Conservation (phyloP, 768 basidiomycete genomes). For the Mycena maculata region DNA sequence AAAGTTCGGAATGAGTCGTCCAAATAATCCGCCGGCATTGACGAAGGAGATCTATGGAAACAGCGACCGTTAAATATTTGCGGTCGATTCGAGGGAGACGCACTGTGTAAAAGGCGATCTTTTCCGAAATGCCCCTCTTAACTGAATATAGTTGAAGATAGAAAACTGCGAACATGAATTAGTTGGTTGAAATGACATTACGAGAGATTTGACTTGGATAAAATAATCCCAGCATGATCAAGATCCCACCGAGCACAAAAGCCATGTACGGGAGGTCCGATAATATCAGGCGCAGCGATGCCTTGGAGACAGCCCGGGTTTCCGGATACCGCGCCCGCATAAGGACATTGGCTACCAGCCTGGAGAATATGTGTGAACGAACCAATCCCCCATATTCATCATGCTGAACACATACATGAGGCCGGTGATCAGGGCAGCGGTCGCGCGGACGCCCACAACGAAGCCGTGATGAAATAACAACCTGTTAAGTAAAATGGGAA, state of each 20-base stretch:
- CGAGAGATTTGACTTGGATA: slow-evolving; percentile 10
- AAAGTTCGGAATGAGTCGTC: slow-evolving; percentile 12
- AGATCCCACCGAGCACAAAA: slow-evolving; percentile 20
- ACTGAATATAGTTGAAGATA: slow-evolving; percentile 28
- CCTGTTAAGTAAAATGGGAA: slow-evolving; percentile 22
- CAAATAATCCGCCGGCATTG: slow-evolving; percentile 18
- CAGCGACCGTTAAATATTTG: background rate
- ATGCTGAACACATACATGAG: slow-evolving; percentile 10
- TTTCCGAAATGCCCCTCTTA: slow-evolving; percentile 14
- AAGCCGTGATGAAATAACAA: slow-evolving; percentile 20
- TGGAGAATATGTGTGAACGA: background rate
- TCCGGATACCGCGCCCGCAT: slow-evolving; percentile 21
- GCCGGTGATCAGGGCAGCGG: slow-evolving; percentile 15
- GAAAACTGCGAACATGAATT: slow-evolving; percentile 10
- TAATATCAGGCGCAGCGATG: slow-evolving; percentile 3
- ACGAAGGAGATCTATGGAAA: slow-evolving; percentile 12
- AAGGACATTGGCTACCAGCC: slow-evolving; percentile 25
- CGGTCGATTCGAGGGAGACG: background rate
- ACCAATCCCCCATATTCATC: background rate
- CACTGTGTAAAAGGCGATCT: slow-evolving; percentile 26
- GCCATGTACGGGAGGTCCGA: slow-evolving; percentile 20
- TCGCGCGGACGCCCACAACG: slow-evolving; percentile 24
- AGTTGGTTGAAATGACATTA: background rate
- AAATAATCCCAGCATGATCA: slow-evolving; percentile 26
- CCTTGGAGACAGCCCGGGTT: background rate